Evolutionary conservation across 192 early-diverging fungal genomes (phyloP), one percentile per base, ranked within the genome.

Genomic region (Mortierella claussenii): DNA sequence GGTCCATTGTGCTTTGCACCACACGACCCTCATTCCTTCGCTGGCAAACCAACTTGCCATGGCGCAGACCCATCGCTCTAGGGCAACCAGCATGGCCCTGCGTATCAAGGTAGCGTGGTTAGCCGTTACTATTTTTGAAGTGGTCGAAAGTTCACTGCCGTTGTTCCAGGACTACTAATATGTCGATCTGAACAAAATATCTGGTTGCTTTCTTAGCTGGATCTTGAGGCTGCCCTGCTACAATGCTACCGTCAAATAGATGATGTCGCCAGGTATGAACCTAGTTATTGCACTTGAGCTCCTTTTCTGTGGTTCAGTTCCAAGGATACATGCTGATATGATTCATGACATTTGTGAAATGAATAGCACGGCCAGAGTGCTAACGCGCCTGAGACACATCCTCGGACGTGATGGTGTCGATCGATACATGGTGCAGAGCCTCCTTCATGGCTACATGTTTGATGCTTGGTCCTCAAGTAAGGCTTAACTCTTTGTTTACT

Each of bases 391-490:
- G 37, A 56, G 24, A 46, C 24, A 15, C 6, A 27, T 65, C 23
- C 37, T 66, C 2, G 42, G 61, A 3, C 23, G 11, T 7, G 4
- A 62, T 13, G 37, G 37, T 10, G 47, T 15, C 10, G 56, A 75
- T 36, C 33, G n/a, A 0, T 11, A 27, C 9, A 21, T 36, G 20
- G 48, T 56, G 11, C 28, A 13, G 40, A 37, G 26, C 3, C 50
- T 76, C 7, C 13, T 76, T 9, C 73, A 76, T 47, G 73, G 73
- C 7, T 76, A 67, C 47, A 57, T 76, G 43, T 67, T 76, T 44
- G 73, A 76, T 43, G 59, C 64, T 8, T 76, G 73, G 73, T 62
- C 73, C 9, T 20, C 27, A 37, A 43, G 73, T 76, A 57, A 50
- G 63, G n/a, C n/a, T n/a, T n/a, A n/a, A n/a, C n/a, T n/a, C n/a